Conservation (phyloP, 257 asterid genomes). For the Ocimum tenuiflorum region DNA sequence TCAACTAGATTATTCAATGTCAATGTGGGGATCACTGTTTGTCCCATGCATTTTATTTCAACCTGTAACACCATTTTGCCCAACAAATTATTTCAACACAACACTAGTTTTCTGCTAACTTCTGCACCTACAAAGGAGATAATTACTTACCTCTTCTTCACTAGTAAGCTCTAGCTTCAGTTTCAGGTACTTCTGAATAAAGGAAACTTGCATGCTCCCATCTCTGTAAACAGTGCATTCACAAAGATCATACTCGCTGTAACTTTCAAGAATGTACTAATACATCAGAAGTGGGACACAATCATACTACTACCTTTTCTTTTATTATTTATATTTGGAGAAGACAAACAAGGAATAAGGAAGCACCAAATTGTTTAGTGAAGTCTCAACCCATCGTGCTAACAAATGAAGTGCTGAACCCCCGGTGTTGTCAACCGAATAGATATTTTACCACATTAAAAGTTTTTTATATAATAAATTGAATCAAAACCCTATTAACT, state of each 20-base stretch:
- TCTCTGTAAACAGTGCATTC: slow-evolving; percentile 52
- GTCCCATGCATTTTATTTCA: slow-evolving; percentile 83
- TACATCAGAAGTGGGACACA: slow-evolving; percentile 4
- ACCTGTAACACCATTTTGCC: slow-evolving; percentile 40
- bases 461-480: background rate
- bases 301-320: no score
- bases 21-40: slow-evolving; percentile 56
- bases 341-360: no score
- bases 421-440: background rate
- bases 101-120: background rate
- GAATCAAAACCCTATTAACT: background rate
- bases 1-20: slow-evolving; percentile 61
- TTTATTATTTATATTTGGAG: no score
- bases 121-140: background rate
- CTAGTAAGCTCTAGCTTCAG: slow-evolving; percentile 65
- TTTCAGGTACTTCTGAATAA: slow-evolving; percentile 73
- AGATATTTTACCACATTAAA: background rate
- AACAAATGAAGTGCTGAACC: background rate
- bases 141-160: slow-evolving; percentile 68
- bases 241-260: background rate
- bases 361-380: background rate
- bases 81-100: background rate
- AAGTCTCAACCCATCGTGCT: background rate
- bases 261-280: background rate
- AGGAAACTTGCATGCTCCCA: slow-evolving; percentile 67